Base-by-base conservation (phyloP, 495 filamentous ascomycete species). In the Entonaema liquescens region DNA sequence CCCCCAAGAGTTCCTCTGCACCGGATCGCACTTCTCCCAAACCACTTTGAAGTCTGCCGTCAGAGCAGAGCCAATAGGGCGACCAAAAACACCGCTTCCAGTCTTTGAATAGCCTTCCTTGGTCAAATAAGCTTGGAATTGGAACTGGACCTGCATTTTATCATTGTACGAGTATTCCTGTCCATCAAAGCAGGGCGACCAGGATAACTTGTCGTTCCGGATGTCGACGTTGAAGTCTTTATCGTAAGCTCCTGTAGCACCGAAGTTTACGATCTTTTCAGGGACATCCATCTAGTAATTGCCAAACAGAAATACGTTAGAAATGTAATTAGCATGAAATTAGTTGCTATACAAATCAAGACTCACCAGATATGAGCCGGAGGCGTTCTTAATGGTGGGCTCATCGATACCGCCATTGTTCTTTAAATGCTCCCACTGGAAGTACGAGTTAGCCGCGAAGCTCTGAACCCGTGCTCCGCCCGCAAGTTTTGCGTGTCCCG, bases 341-440 rank as follows among this genome's bases (percentile, higher is more conserved):
- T 26, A 9, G 19, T 9, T 54, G 19, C 6, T 19, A 40, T 3
- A 12, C 5, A 28, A 7, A 5, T 19, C 3, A 11, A 15, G 0
- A 28, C 70, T 57, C 6, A 68, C 70, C 26, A 72, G 25, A 40
- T 72, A 68, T 38, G 70, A 72, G 1, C 70, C 70, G 0, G 70
- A 72, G 0, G 65, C 65, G 38, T 72, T 72, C 55, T 65, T 72
- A 13, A 72, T 38, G 0, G 59, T 67, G 0, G 70, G 60, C 13
- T 50, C 21, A 17, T 65, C 52, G 23, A 68, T 55, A 7, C 55
- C 15, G 4, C 35, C 25, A 2, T 38, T 61, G 33, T 61, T 68
- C 70, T 72, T 72, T 1, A 72, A 31, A 25, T 72, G 70, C 57
- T 72, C 70, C 70, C 70, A 72, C 50, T 72, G 70, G 29, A 72